Base-by-base conservation (phyloP, 331 rosid genomes). In the Malus hybrid region DNA sequence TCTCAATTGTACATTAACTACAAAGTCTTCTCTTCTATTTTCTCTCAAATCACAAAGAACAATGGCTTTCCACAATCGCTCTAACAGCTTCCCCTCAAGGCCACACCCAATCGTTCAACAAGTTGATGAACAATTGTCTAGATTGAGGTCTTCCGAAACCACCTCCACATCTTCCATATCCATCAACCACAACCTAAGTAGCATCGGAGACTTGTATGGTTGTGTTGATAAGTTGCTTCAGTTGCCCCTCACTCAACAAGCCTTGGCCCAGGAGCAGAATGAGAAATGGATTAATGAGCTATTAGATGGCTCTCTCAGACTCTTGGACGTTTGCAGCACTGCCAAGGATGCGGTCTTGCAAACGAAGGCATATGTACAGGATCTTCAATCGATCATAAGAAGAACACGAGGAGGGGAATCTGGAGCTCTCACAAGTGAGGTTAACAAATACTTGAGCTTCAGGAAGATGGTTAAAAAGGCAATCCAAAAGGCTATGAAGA, bases 401-500 rank as follows among this genome's bases (percentile, higher is more conserved):
- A 77, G 96, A 70, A 75, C 62, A 72, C 42, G 82, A 39, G 83
- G 78, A 12, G 67, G 63, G 33, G 82, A 75, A 53, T 58, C 33
- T 10, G 83, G 16, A 32, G 73, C 4, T 28, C 70, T 86, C 22
- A 28, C 56, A 5, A 56, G 68, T 19, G 89, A 82, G 83, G 65
- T 73, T 28, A 79, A 26, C 34, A 84, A 84, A 73, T 92, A 83
- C 73, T 74, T 89, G 66, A 72, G 68, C 34, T 63, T 79, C 4
- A 88, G 91, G 79, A 91, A 82, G 82, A 58, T 68, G 33, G 79
- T 82, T 71, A 88, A 83, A 26, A 88, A 86, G 78, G 63, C 82
- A 63, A 73, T 87, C 10, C 74, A 30, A n/a, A 89, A 79, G 86
- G 79, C 83, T 70, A 56, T 62, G 20, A 3, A 32, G 20, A 10